Percentiles rank a stretch among this genome's conserved stretches.
phyloP scores from a whole-genome alignment of 148 eudicot genomes.

The Gaultheria prostrata region DNA sequence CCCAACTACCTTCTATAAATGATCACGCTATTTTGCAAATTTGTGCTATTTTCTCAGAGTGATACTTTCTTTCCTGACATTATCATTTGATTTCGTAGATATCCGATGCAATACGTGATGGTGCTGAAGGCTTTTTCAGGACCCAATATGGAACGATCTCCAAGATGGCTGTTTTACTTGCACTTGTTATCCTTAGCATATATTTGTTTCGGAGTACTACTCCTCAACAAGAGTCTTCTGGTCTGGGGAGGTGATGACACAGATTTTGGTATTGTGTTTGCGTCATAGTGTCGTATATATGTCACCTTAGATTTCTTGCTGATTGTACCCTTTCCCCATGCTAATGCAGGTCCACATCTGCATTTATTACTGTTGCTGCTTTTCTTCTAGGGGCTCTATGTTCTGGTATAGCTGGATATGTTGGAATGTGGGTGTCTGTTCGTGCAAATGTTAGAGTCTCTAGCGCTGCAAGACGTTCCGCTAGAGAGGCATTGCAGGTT shows the following conservation, averaged over 20 bases:
- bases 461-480: conserved; percentile 98
- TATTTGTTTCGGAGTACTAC: conserved; percentile 79
- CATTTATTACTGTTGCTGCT: conserved; percentile 82
- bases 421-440: conserved; percentile 99
- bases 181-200: conserved; percentile 72
- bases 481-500: conserved; percentile 98
- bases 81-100: conserved; percentile 53
- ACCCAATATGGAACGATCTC: conserved; percentile 98
- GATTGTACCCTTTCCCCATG: neutral
- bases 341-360: conserved; percentile 74
- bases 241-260: conserved; percentile 68
- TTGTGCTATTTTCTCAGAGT: neutral
- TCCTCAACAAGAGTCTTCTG: conserved; percentile 92
- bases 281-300: neutral
- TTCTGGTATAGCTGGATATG: conserved; percentile 97
- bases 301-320: neutral
- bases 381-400: conserved; percentile 96
- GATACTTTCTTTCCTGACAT: conserved; percentile 26
- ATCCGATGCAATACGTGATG: conserved; percentile 99
- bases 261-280: neutral
- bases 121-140: conserved; percentile 96
- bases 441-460: conserved; percentile 98
- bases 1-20: neutral
- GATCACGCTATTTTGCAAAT: neutral
- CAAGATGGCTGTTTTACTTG: conserved; percentile 91